Percentiles rank a stretch among this genome's conserved stretches.
Conservation (phyloP, 2,329 filamentous ascomycete genomes). For the Claviceps maximensis region DNA sequence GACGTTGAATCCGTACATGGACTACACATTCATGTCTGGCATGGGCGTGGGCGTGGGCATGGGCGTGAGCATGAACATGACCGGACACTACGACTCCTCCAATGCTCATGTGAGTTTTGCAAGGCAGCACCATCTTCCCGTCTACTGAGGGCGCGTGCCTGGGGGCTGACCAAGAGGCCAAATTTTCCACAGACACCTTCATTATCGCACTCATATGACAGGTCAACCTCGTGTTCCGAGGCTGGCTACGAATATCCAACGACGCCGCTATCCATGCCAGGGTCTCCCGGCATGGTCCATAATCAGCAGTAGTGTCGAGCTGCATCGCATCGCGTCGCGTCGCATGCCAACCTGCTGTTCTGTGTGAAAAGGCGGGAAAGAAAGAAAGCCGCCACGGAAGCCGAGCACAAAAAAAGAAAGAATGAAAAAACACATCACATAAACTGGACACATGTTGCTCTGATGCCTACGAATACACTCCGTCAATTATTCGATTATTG, state of each 20-base stretch:
- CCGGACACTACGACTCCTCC: slow-evolving; percentile 51
- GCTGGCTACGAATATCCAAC: slow-evolving; percentile 51
- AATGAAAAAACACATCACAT: neutral
- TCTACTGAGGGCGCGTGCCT: slow-evolving; percentile 26
- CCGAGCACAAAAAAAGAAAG: neutral
- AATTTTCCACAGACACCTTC: slow-evolving; percentile 56
- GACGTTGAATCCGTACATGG: slow-evolving; percentile 52
- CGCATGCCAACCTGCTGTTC: neutral
- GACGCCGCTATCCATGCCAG: slow-evolving; percentile 62
- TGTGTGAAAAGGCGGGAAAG: too few relatives aligned
- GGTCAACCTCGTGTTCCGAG: slow-evolving; percentile 50
- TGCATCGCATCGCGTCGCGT: neutral
- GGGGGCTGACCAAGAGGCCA: slow-evolving; percentile 29
- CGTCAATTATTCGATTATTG: too few relatives aligned
- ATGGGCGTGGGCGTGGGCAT: slow-evolving; percentile 57
- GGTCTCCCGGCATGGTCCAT: slow-evolving; percentile 44
- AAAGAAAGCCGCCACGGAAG: neutral
- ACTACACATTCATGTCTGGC: slow-evolving; percentile 50
- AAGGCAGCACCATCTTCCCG: slow-evolving; percentile 25
- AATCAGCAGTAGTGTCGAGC: slow-evolving; percentile 3
- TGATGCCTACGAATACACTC: neutral
- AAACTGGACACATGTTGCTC: neutral
- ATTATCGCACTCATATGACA: slow-evolving; percentile 60
- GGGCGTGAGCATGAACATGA: slow-evolving; percentile 48
- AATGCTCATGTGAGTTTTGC: slow-evolving; percentile 60